Evolutionary conservation across 2,329 filamentous ascomycete species (phyloP), one percentile per base, ranked within the genome.

Genomic region (Fusarium pilosicola): DNA sequence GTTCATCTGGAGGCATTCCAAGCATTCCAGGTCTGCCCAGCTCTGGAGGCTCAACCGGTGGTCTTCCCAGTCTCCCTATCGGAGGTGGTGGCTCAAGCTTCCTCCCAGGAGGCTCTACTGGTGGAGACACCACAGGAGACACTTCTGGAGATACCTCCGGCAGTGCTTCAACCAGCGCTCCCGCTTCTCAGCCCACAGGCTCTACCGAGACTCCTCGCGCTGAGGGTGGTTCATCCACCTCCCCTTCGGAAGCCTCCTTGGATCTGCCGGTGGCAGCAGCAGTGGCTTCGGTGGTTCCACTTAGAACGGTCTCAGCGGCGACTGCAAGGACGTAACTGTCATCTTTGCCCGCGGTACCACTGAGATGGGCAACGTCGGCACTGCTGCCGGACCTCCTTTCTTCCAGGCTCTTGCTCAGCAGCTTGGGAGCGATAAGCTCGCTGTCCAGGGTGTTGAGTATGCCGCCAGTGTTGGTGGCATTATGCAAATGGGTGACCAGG

Each of bases 301-400:
- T 3, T 74, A 71, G 65, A 78, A 78, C 66, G 76, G 68, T 5
- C 76, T 78, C 55, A 64, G 51, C 6, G 76, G 76, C 14, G 75
- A 56, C 12, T 78, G 76, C 71, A 78, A 78, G 62, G 71, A 68
- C 38, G 83, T 87, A 69, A 89, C 87, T 13, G 79, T 90, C 58
- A 85, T 90, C 74, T 90, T 87, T 73, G 88, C 88, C n/a, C 85
- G 88, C 24, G 88, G 88, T 14, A 89, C 88, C 8, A 85, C 83
- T 11, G 87, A 89, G 78, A 41, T 70, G 3, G 87, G 87, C 45
- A 89, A 88, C 73, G 85, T 90, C 56, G 88, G 88, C 28, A 76
- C 75, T 30, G 68, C 85, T 11, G 82, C 85, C 5, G 88, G 88
- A 2, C 87, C 87, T 5, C 84, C 86, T 4, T 86, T 89, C 71